A percentile compares a stretch with the other conserved stretches of the same genome.
phyloP scores from a whole-genome alignment of 495 filamentous ascomycete species.

The Penicillium pancosmium region DNA sequence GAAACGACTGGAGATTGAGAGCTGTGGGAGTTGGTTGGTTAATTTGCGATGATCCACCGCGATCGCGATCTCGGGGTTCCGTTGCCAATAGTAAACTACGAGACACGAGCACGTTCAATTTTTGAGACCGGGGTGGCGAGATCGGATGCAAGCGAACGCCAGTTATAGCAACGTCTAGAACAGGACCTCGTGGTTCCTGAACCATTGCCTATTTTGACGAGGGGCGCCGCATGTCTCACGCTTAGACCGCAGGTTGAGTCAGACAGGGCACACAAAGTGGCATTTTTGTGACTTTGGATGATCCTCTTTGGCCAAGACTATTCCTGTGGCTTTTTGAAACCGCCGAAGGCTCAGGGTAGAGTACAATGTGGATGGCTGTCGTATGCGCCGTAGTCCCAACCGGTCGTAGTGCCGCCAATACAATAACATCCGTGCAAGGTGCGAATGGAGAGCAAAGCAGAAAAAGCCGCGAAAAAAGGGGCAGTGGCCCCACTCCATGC shows the following conservation, averaged over 20 bases:
- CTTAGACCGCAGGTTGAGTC: slow-evolving; percentile 14
- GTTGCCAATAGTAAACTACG: slow-evolving; percentile 11
- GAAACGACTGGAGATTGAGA: neutral
- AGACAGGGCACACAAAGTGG: neutral
- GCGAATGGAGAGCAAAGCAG: slow-evolving; percentile 5
- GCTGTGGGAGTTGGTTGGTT: neutral
- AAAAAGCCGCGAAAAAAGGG: slow-evolving; percentile 16
- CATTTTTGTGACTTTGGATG: neutral
- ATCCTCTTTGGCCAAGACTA: neutral
- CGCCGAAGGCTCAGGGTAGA: neutral
- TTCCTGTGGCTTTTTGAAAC: slow-evolving; percentile 4
- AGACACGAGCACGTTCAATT: slow-evolving; percentile 5
- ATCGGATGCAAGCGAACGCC: slow-evolving; percentile 6
- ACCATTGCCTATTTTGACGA: slow-evolving; percentile 11
- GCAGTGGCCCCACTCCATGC: slow-evolving; percentile 13
- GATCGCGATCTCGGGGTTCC: slow-evolving; percentile 19
- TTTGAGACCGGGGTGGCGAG: slow-evolving; percentile 15
- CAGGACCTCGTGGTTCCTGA: neutral
- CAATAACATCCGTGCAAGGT: slow-evolving; percentile 8
- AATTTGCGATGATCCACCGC: slow-evolving; percentile 14
- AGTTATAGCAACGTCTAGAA: neutral
- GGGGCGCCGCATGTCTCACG: slow-evolving; percentile 15
- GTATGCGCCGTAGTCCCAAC: slow-evolving; percentile 5
- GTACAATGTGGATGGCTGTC: slow-evolving; percentile 6
- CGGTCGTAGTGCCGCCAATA: slow-evolving; percentile 12